Evolutionary conservation across 768 basidiomycete genomes (phyloP), one percentile per base, ranked within the genome.

Genomic region (Termitomyces sp.): DNA sequence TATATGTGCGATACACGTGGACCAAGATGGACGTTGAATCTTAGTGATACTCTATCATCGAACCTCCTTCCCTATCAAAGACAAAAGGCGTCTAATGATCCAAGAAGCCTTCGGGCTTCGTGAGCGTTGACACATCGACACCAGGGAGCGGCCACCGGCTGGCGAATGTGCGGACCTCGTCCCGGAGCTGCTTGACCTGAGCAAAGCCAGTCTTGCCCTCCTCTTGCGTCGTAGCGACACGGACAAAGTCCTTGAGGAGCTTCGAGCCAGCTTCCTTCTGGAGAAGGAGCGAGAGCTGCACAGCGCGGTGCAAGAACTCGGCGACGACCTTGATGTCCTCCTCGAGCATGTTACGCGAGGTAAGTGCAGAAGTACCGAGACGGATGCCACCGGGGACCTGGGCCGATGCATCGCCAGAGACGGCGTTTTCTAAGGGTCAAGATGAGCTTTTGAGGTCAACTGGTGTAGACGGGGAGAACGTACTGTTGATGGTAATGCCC

Each of bases 311-410:
- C 57, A 99, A 80, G 84, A 98, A 95, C 58, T 81, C 82, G 41
- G 88, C 97, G 56, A 98, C 94, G 58, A 83, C 71, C 71, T 89
- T 88, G 74, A 97, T 85, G 72, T 98, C 95, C 22, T 76, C 81
- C 73, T 96, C 93, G 55, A 74, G 75, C 94, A 99, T 94, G 75
- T 95, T 81, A 65, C 96, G 93, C 52, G 95, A 97, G 4, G 97
- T 98, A 39, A 99, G 74, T 12, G 96, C 94, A 24, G 95, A 87
- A 36, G 93, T 93, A 60, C 97, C 97, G 64, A 99, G 85, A 63
- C 97, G 93, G 70, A 99, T 95, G 65, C 97, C 97, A 66, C 96
- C 97, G 48, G 96, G 96, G 1, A 90, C 91, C 72, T 94, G 92
- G 0, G 96, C 97, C 53, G 93, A 96, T 44, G 89, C 88, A 73